These are phyloP conservation scores for Pilaira anomala DNA, from an alignment of 192 early-diverging fungal species.

Conservation along the genomic window DNA sequence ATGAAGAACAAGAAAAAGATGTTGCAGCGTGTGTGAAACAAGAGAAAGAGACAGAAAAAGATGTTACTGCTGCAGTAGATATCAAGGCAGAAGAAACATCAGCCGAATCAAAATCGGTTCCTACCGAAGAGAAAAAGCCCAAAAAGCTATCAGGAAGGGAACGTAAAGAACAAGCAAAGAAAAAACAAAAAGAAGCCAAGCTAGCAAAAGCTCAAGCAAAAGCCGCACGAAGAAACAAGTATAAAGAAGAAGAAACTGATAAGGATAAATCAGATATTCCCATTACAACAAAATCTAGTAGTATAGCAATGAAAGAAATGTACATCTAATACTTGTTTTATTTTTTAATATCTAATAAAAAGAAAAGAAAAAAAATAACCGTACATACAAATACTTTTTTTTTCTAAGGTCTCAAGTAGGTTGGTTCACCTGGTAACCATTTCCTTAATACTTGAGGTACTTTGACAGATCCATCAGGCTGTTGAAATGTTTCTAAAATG, in stretches of 20 bases:
- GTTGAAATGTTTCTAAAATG: slow-evolving; percentile 80
- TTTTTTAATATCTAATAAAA: too few species aligned
- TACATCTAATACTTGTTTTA: not conserved
- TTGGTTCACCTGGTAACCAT: slow-evolving; percentile 50
- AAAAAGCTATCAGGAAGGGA: slow-evolving; percentile 15
- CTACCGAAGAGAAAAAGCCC: slow-evolving; percentile 8
- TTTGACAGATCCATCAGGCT: slow-evolving; percentile 62
- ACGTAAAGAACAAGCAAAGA: slow-evolving; percentile 22
- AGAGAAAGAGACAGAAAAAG: slow-evolving; percentile 2
- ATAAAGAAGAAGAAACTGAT: not conserved
- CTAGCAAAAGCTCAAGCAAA: slow-evolving; percentile 9
- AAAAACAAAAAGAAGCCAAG: slow-evolving; percentile 21
- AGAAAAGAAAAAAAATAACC: not conserved
- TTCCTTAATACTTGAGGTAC: slow-evolving; percentile 68
- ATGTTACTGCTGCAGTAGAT: not conserved
- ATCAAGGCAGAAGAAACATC: not conserved
- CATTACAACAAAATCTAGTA: too few species aligned
- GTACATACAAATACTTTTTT: too few species aligned
- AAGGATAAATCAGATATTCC: not conserved
- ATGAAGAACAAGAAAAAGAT: not conserved
- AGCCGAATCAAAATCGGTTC: too few species aligned
- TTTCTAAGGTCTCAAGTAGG: not conserved
- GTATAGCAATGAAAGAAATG: slow-evolving; percentile 11
- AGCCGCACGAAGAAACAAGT: not conserved
- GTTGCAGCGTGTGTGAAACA: not conserved